Percentiles rank a stretch among this genome's conserved stretches.
These are phyloP conservation scores for Candida buenavistaensis DNA, from an alignment of 1,139 yeast species.

Conservation along the genomic window DNA sequence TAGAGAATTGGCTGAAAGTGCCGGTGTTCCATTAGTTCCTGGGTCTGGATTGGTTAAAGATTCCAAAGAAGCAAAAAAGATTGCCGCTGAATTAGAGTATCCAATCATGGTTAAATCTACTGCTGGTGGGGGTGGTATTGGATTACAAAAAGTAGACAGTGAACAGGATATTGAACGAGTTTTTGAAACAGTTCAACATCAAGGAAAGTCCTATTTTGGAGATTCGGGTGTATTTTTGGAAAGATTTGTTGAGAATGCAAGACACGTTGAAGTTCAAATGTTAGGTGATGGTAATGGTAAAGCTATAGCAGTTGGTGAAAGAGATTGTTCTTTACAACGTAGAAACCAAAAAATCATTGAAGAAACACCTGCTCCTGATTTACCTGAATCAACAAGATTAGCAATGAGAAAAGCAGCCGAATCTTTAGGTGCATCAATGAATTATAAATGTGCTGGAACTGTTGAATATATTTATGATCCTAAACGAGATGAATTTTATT, in stretches of 20 bases:
- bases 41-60: constrained; percentile 81
- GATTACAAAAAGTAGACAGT: constrained; percentile 86
- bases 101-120: constrained; percentile 97
- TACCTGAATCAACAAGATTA: constrained; percentile 75
- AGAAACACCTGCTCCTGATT: constrained; percentile 96
- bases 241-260: constrained; percentile 87
- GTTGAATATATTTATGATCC: constrained; percentile 94
- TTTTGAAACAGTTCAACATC: constrained; percentile 88
- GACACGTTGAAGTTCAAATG: constrained; percentile 96
- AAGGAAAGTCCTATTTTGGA: constrained; percentile 89
- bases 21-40: constrained; percentile 93
- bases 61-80: constrained; percentile 69
- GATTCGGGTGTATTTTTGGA: constrained; percentile 95
- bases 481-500: constrained; percentile 82
- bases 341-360: constrained; percentile 95
- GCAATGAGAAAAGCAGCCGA: constrained; percentile 84
- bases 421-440: constrained; percentile 73
- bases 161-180: constrained; percentile 79
- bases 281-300: constrained; percentile 93
- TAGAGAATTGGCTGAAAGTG: constrained; percentile 83
- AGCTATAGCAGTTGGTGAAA: constrained; percentile 92
- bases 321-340: constrained; percentile 96
- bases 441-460: constrained; percentile 95
- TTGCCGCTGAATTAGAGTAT: constrained; percentile 78
- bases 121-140: constrained; percentile 99